phyloP scores from a whole-genome alignment of 306 rosid species.

The Castanea mollissima region DNA sequence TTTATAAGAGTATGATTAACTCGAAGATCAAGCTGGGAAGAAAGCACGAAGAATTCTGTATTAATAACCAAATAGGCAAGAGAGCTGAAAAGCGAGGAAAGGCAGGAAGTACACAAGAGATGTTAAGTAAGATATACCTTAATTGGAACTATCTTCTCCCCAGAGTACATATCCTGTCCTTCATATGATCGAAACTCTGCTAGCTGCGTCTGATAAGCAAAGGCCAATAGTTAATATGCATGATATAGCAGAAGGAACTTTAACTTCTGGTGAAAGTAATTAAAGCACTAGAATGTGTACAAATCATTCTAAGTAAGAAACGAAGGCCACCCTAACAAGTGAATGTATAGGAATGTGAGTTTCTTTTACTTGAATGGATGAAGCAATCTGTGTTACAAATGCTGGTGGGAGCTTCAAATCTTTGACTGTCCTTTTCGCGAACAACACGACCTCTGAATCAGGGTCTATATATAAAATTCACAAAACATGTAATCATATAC shows the following conservation, averaged over 20 bases:
- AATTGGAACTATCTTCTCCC: slow-evolving; percentile 84
- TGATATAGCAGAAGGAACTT: too few relatives aligned
- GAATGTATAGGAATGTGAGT: not conserved
- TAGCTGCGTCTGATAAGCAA: slow-evolving; percentile 63
- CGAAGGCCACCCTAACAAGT: not conserved
- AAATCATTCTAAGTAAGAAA: not conserved
- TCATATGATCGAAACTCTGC: slow-evolving; percentile 73
- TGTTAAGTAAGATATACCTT: slow-evolving; percentile 46
- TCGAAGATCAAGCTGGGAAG: slow-evolving; percentile 82
- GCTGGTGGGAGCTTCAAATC: slow-evolving; percentile 83
- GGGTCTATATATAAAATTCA: slow-evolving; percentile 45
- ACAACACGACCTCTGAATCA: slow-evolving; percentile 70
- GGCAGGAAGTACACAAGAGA: not conserved
- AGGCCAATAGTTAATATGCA: slow-evolving; percentile 6
- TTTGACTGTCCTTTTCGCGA: slow-evolving; percentile 78
- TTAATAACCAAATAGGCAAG: not conserved
- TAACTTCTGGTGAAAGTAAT: too few relatives aligned
- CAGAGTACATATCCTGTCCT: slow-evolving; percentile 89
- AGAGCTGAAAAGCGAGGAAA: not conserved
- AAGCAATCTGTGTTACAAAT: slow-evolving; percentile 72
- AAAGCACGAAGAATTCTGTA: not conserved
- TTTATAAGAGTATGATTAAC: slow-evolving; percentile 80
- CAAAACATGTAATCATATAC: too few relatives aligned
- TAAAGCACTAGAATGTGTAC: not conserved
- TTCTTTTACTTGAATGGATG: slow-evolving; percentile 66